Conservation (phyloP, 2,329 filamentous ascomycete species). For the Cladosporium halotolerans region DNA sequence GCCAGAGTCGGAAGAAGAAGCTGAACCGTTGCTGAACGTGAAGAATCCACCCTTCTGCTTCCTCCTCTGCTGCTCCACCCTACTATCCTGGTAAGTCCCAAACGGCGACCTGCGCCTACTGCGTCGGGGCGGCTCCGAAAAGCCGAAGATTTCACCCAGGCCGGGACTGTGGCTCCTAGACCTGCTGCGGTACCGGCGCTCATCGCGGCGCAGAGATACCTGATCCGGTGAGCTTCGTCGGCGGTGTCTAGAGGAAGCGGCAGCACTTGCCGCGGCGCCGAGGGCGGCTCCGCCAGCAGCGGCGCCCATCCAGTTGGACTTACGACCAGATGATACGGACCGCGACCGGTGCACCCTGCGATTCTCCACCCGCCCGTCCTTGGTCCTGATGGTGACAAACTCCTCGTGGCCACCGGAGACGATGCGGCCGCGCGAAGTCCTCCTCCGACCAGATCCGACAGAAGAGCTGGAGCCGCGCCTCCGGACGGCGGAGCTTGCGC, state of each 20-base stretch:
- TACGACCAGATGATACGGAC: conserved; percentile 35
- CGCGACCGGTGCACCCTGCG: conserved; percentile 22
- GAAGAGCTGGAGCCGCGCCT: conserved; percentile 28
- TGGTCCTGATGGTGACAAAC: conserved; percentile 24
- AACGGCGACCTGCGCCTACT: conserved; percentile 10
- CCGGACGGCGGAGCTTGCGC: conserved; percentile 30
- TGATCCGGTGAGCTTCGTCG: conserved; percentile 11
- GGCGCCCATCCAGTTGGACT: conserved; percentile 12
- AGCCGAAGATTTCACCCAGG: conserved; percentile 21
- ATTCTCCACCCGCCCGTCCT: conserved; percentile 27
- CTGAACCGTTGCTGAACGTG: conserved; percentile 41
- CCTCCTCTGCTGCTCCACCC: conserved; percentile 22
- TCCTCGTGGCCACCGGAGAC: conserved; percentile 16
- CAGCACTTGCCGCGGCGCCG: conserved; percentile 17
- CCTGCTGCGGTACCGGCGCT: conserved; percentile 33
- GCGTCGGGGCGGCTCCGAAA: conserved; percentile 12
- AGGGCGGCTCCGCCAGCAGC: conserved; percentile 23
- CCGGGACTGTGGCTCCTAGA: conserved; percentile 34
- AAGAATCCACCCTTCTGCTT: conserved; percentile 44
- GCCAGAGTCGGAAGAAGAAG: conserved; percentile 40
- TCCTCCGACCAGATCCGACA: conserved; percentile 23
- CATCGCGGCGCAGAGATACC: conserved; percentile 22
- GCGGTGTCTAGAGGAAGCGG: conserved; percentile 16
- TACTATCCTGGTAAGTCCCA: conserved; percentile 15
- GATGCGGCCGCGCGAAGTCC: conserved; percentile 13